Base-by-base conservation (phyloP, 2,329 filamentous ascomycete species). In the Lojkania enalia region DNA sequence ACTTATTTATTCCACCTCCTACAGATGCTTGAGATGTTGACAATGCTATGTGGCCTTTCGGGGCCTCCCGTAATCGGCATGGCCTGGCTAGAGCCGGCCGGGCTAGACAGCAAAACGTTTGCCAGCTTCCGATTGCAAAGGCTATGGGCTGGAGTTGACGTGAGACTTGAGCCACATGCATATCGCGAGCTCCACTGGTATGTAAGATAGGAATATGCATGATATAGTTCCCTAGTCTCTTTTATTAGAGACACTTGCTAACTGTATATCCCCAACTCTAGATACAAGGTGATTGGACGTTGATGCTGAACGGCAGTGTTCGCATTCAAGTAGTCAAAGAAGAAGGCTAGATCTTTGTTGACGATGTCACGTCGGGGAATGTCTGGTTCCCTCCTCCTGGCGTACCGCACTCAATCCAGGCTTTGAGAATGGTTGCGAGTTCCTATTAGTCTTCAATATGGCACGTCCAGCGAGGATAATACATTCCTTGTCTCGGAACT, bases 161-260 rank as follows among this genome's bases (percentile, higher is more conserved):
- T 74, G 71, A 58, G 69, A 35, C 54, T 70, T 1, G 61, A 61
- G 19, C 66, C 70, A 0, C 51, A 78, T 19, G 80, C 77, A 0
- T 84, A 84, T 49, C 77, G 83, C 15, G 82, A 86, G 60, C 67
- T 86, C 16, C 83, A 86, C 52, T 86, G 79, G 80, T 80, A 83
- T 52, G n/a, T n/a, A n/a, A n/a, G n/a, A n/a, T n/a, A n/a, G n/a
- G n/a, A n/a, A n/a, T n/a, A n/a, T n/a, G n/a, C n/a, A n/a, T n/a
- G n/a, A n/a, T n/a, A n/a, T n/a, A n/a, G n/a, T n/a, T n/a, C n/a
- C n/a, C n/a, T n/a, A n/a, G n/a, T n/a, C n/a, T n/a, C n/a, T n/a
- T n/a, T n/a, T n/a, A n/a, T n/a, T n/a, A n/a, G n/a, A n/a, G n/a
- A n/a, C n/a, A n/a, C n/a, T n/a, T n/a, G n/a, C n/a, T n/a, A n/a